Base-by-base conservation (phyloP, 805 yeast genomes). In the Middelhovenomyces tepae region DNA sequence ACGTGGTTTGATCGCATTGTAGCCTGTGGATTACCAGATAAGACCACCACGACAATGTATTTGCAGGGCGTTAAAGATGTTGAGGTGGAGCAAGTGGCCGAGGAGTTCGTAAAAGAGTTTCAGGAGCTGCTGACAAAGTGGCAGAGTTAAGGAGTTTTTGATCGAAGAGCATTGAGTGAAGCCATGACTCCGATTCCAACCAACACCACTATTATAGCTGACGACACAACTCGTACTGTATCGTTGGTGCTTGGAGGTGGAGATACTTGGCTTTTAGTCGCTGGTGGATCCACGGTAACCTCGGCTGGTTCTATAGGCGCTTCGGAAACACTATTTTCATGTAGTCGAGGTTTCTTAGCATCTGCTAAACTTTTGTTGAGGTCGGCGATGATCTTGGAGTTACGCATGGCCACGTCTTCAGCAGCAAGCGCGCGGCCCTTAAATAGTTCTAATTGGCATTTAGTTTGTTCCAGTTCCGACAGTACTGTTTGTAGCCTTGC, bases 21-120 rank as follows among this genome's bases (percentile, higher is more conserved):
- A 4, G 83, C 94, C 68, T 91, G 98, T 60, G 97, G 97, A 1
- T 61, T 87, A 21, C 73, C 79, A 0, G 73, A 69, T 5, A 67
- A 69, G 26, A 45, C 46, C n/a, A 79, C 81, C 17, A 73, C 80
- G 0, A 68, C 75, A 4, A 62, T 80, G 20, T 36, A 51, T 3
- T 50, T 43, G 27, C 42, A 28, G 16, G 54, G 50, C 3, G 53
- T 50, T 5, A 13, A 26, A 26, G 40, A 45, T 13, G 37, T 52
- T 4, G 28, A 46, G 14, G 56, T 61, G 1, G 49, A 51, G n/a
- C 59, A 57, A 3, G 66, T 75, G 8, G 66, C 72, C 2, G 45
- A 53, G 5, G 42, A 52, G 11, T 66, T 76, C 40, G 72, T 64
- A 1, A 49, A 56, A n/a, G 61, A 65, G 38, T 50, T 73, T 18